Evolutionary conservation across 2,329 filamentous ascomycete genomes (phyloP).

Genomic region (Alternaria panax): DNA sequence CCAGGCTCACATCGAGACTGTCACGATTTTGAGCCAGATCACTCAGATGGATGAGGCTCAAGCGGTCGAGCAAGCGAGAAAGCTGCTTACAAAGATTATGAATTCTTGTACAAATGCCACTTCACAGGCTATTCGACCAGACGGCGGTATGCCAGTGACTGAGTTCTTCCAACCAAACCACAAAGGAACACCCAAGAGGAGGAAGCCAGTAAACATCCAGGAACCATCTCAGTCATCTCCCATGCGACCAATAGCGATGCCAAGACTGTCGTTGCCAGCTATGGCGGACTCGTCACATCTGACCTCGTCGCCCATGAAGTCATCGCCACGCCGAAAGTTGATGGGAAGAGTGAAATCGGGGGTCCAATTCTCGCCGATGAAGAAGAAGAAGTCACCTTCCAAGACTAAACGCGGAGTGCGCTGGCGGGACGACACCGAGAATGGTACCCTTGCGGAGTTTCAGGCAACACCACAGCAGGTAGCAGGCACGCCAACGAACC

Average conservation of each 20-base stretch:
- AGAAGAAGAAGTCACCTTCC: slow-evolving; percentile 74
- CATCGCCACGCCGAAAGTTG: slow-evolving; percentile 76
- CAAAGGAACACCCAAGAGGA: slow-evolving; percentile 78
- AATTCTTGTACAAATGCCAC: slow-evolving; percentile 76
- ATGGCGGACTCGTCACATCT: slow-evolving; percentile 48
- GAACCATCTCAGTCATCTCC: slow-evolving; percentile 59
- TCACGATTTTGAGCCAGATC: slow-evolving; percentile 82
- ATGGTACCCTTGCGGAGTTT: slow-evolving; percentile 86
- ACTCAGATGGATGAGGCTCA: slow-evolving; percentile 83
- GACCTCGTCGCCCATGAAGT: slow-evolving; percentile 72
- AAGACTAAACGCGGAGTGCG: slow-evolving; percentile 78
- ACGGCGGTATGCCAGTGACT: slow-evolving; percentile 69
- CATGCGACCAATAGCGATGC: slow-evolving; percentile 49
- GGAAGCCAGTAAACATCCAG: slow-evolving; percentile 59
- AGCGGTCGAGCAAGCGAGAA: slow-evolving; percentile 79
- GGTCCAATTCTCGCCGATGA: slow-evolving; percentile 80
- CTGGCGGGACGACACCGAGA: slow-evolving; percentile 91
- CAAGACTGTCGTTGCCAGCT: slow-evolving; percentile 27
- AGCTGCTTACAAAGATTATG: slow-evolving; percentile 78
- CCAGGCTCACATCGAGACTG: slow-evolving; percentile 89
- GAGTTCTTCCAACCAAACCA: slow-evolving; percentile 75
- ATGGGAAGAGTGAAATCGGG: slow-evolving; percentile 69
- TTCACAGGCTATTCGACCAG: slow-evolving; percentile 88
- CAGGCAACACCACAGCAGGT: slow-evolving; percentile 84
- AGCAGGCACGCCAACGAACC: slow-evolving; percentile 64